phyloP scores from a whole-genome alignment of 805 yeast species.

The Starmera dryadoides region DNA sequence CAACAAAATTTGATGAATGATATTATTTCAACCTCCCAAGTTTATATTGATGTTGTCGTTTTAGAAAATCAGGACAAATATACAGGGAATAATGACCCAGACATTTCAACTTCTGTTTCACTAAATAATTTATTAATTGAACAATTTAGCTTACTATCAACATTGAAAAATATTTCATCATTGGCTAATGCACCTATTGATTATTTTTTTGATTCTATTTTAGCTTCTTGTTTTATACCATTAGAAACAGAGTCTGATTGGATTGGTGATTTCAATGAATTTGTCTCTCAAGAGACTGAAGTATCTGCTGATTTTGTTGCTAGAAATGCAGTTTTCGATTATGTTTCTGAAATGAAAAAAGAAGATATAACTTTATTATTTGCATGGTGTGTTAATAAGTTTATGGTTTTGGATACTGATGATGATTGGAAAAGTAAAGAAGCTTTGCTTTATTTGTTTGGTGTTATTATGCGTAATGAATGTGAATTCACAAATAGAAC shows the following conservation, averaged over 20 bases:
- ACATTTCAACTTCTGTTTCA: constrained; percentile 3
- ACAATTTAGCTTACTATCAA: constrained; percentile 25
- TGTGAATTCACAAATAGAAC: constrained; percentile 19
- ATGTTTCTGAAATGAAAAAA: constrained; percentile 41
- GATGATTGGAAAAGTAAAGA: constrained; percentile 39
- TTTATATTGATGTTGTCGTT: constrained; percentile 8
- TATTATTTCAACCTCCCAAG: constrained; percentile 6
- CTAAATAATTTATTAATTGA: constrained; percentile 24
- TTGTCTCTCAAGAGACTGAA: constrained; percentile 70
- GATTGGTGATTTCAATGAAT: constrained; percentile 55
- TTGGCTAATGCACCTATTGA: constrained; percentile 4
- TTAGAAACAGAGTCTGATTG: constrained; percentile 38
- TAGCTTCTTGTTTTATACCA: constrained; percentile 10
- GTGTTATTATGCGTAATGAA: constrained; percentile 43
- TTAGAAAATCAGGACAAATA: constrained; percentile 5
- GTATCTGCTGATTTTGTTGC: constrained; percentile 46
- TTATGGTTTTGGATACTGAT: constrained; percentile 1
- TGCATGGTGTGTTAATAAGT: constrained; percentile 2
- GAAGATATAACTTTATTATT: constrained; percentile 25
- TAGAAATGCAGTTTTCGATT: constrained; percentile 56
- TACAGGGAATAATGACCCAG: constrained; percentile 9
- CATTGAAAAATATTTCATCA: constrained; percentile 6
- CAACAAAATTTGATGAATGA: constrained; percentile 7
- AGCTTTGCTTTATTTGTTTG: constrained; percentile 42
- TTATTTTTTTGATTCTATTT: constrained; percentile 10